Percentiles rank a stretch among this genome's conserved stretches.
Evolutionary conservation across 176 grass and related monocot species (phyloP).

Genomic region (Miscanthus lutarioriparius): DNA sequence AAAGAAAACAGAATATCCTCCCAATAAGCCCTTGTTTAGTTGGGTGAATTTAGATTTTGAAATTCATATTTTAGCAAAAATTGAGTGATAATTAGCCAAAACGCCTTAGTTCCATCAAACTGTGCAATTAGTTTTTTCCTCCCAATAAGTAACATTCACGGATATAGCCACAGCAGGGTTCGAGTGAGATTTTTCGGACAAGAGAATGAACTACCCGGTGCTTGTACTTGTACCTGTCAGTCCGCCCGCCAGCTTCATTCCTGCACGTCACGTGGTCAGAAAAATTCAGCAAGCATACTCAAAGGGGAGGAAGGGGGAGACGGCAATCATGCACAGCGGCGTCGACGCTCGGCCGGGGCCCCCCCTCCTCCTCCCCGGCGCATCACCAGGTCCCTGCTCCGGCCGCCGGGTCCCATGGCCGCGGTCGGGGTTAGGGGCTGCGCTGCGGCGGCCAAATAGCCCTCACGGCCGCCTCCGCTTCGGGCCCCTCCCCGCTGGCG

Average conservation of each 20-base stretch:
- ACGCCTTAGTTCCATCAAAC: too few relatives aligned
- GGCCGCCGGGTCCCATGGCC: constrained; percentile 19
- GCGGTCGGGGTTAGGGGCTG: constrained; percentile 17
- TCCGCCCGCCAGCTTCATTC: neutral
- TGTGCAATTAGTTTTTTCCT: too few relatives aligned
- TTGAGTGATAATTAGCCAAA: too few relatives aligned
- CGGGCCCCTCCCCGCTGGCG: constrained; percentile 34
- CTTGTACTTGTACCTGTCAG: neutral
- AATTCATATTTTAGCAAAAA: too few relatives aligned
- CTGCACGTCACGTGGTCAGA: neutral
- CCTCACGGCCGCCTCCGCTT: constrained; percentile 47
- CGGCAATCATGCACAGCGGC: constrained; percentile 30
- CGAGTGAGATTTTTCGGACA: neutral
- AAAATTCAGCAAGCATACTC: neutral
- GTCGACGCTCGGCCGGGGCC: constrained; percentile 9
- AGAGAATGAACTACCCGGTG: neutral
- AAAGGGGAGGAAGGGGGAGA: neutral
- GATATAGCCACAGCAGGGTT: too few relatives aligned
- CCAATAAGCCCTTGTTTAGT: too few relatives aligned
- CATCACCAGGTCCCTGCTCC: neutral
- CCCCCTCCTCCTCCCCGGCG: neutral
- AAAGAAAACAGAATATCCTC: neutral
- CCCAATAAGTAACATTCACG: too few relatives aligned
- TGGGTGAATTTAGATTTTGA: too few relatives aligned
- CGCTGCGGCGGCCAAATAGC: constrained; percentile 41